Conservation (phyloP, 1,139 yeast species). For the Lodderomyces parapsilosis region DNA sequence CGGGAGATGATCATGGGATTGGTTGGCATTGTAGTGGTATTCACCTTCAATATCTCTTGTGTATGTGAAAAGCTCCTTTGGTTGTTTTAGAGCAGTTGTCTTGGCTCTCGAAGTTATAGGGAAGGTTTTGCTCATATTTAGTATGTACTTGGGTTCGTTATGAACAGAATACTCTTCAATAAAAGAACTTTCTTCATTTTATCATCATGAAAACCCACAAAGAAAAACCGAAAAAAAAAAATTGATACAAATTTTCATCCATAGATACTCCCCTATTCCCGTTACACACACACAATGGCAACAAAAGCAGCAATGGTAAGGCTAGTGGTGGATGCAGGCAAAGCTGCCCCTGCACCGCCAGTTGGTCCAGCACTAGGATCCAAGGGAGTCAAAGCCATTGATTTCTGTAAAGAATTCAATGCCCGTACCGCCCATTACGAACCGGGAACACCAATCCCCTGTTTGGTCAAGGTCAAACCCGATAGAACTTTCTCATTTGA, state of each 20-base stretch:
- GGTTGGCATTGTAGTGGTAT: constrained; percentile 45
- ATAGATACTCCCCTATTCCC: too few species aligned
- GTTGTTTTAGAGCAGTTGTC: constrained; percentile 63
- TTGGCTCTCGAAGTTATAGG: constrained; percentile 50
- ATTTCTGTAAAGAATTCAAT: constrained; percentile 96
- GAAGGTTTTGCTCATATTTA: constrained; percentile 30
- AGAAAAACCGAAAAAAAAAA: not conserved
- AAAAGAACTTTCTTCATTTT: too few species aligned
- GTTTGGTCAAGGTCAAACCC: constrained; percentile 80
- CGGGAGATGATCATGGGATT: constrained; percentile 42
- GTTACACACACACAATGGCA: constrained; percentile 25
- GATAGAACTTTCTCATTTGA: constrained; percentile 87
- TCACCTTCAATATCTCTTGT: constrained; percentile 54
- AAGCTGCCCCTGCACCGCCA: constrained; percentile 99
- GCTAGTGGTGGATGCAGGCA: constrained; percentile 96
- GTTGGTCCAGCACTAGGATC: constrained; percentile 99
- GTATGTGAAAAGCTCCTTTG: constrained; percentile 65
- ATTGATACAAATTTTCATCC: not conserved
- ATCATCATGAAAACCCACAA: not conserved
- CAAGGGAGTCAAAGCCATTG: constrained; percentile 97
- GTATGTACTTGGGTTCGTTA: not conserved
- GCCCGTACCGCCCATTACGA: constrained; percentile 88
- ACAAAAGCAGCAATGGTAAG: constrained; percentile 67
- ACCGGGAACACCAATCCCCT: constrained; percentile 91
- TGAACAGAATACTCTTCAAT: not conserved